phyloP scores from a whole-genome alignment of 768 basidiomycete genomes.

The Flagelloscypha sp. region DNA sequence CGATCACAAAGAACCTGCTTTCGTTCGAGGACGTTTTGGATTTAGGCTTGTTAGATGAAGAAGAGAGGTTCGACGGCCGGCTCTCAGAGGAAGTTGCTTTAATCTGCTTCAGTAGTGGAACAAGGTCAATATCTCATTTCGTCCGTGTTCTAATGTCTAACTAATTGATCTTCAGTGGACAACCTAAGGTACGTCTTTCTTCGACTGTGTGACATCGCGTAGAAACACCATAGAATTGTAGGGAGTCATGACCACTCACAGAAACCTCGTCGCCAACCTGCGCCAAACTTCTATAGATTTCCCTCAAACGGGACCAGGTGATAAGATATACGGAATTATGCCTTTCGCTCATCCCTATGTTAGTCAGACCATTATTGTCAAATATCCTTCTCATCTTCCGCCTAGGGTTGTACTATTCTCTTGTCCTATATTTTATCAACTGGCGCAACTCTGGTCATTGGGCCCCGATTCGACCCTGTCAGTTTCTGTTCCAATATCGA shows the following conservation, averaged over 20 bases:
- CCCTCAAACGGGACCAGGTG: slow-evolving; percentile 12
- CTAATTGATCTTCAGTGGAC: slow-evolving; percentile 44
- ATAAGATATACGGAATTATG: slow-evolving; percentile 26
- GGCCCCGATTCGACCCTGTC: slow-evolving; percentile 64
- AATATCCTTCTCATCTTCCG: not conserved
- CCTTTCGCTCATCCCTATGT: slow-evolving; percentile 43
- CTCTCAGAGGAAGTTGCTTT: slow-evolving; percentile 28
- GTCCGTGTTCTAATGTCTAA: slow-evolving; percentile 10
- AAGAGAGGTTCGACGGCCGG: slow-evolving; percentile 24
- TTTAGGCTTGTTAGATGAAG: slow-evolving; percentile 21
- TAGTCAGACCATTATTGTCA: slow-evolving; percentile 4
- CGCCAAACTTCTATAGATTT: slow-evolving; percentile 27
- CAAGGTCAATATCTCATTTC: too few species aligned
- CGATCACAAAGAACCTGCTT: slow-evolving; percentile 25
- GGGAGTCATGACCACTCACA: slow-evolving; percentile 26
- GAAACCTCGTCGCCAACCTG: slow-evolving; percentile 36
- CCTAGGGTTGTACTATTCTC: slow-evolving; percentile 26
- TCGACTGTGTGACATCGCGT: not conserved
- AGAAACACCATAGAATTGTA: too few species aligned
- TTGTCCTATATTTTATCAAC: slow-evolving; percentile 19
- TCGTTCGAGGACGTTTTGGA: slow-evolving; percentile 43
- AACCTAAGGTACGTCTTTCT: slow-evolving; percentile 46
- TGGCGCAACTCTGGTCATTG: slow-evolving; percentile 47
- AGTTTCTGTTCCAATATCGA: slow-evolving; percentile 59
- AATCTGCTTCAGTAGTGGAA: slow-evolving; percentile 30